Conservation (phyloP, 257 asterid species). For the Craterostigma plantagineum region DNA sequence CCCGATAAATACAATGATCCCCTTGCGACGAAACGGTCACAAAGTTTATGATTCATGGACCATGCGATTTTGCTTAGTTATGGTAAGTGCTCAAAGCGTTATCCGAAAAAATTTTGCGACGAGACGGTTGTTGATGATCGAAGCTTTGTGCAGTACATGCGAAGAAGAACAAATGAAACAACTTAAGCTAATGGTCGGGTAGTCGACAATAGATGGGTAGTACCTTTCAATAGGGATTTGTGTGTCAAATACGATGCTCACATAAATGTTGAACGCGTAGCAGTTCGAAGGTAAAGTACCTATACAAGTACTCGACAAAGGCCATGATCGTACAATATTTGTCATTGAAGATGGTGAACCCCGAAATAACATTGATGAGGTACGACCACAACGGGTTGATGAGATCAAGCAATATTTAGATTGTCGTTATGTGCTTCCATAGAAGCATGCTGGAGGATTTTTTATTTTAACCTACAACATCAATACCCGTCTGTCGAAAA, state of each 20-base stretch:
- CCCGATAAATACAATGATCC: not conserved
- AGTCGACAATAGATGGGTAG: conserved; percentile 2
- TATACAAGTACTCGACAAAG: conserved; percentile 5
- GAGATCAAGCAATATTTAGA: conserved; percentile 3
- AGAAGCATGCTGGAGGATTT: conserved; percentile 8
- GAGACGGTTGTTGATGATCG: conserved; percentile 2
- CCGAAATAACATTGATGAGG: not conserved
- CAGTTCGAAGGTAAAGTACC: conserved; percentile 2
- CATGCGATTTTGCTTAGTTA: conserved; percentile 8
- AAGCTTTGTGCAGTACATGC: conserved; percentile 2
- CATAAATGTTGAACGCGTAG: conserved; percentile 2
- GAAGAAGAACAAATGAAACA: not conserved
- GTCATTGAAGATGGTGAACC: not conserved
- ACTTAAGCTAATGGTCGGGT: not conserved
- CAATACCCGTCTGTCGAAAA: conserved; percentile 1
- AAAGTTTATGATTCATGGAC: not conserved
- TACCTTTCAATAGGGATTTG: conserved; percentile 2
- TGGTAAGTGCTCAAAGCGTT: conserved; percentile 1
- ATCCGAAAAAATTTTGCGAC: conserved; percentile 2
- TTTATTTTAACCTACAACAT: conserved; percentile 3
- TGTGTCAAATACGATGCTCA: not conserved
- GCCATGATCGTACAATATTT: not conserved
- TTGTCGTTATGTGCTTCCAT: not conserved
- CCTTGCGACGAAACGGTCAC: not conserved
- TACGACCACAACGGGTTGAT: not conserved